Evolutionary conservation across 2,329 filamentous ascomycete genomes (phyloP), one percentile per base, ranked within the genome.

Genomic region (Arachnomyces sp.): DNA sequence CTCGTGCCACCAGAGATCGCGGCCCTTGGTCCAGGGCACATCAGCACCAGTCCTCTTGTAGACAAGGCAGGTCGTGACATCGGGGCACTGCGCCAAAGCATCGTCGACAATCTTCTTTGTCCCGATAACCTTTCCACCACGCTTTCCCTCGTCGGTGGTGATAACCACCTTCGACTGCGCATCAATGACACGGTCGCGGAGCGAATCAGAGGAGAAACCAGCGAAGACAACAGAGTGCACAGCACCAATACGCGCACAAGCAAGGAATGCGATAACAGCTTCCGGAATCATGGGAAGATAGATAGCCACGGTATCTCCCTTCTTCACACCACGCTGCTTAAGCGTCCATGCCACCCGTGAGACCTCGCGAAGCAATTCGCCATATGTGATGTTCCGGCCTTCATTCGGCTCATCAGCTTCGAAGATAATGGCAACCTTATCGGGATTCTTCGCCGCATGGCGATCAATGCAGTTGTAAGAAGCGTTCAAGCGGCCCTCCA

Each of bases 101-200:
- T 96, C 92, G 58, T 98, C 92, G 52, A 96, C 92, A 60, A 98
- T 96, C 74, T 94, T 94, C 80, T 98, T 96, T 56, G 90, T 96
- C 57, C 86, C 85, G 61, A 98, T 95, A 56, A 93, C 67, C 74
- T 96, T 98, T 63, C 92, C 92, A 55, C 92, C 92, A 56, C 92
- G 87, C 77, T 93, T 94, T 59, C 92, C 92, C 74, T 98, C 92
- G 62, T 98, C 92, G 2, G 87, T 84, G 44, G 92, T 98, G 60
- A 98, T 95, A 66, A 96, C 83, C 39, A 96, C 85, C 71, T 84
- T 94, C 63, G 83, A 90, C 53, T 86, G 71, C 43, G 84, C 90
- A 59, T 98, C 92, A 45, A 92, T 72, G 56, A 98, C 89, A 58
- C 92, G 88, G 66, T 98, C 92, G 49, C 90, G 84, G 36, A 98